A percentile compares a stretch with the other conserved stretches of the same genome.
Evolutionary conservation across 257 asterid genomes (phyloP).

Genomic region (Solanum paucissectum): DNA sequence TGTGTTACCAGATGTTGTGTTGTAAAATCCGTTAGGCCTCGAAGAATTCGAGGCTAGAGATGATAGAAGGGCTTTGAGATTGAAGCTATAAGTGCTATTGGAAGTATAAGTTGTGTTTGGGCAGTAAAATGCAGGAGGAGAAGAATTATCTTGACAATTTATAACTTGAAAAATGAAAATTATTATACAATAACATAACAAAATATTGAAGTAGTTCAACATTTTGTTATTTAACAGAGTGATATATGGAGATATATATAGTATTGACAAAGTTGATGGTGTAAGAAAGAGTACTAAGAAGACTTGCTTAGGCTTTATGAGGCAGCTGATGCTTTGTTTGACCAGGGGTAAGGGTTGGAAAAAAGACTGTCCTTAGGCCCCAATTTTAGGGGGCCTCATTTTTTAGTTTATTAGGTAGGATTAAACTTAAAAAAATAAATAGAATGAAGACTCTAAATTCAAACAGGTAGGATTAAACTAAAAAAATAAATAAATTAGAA

Average conservation of each 20-base stretch:
- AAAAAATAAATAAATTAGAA: too few species aligned
- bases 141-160: neutral
- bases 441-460: too few species aligned
- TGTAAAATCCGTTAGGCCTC: neutral
- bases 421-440: too few species aligned
- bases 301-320: neutral
- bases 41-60: conserved; percentile 3
- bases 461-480: too few species aligned
- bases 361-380: too few species aligned
- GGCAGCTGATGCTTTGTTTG: neutral
- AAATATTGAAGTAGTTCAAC: neutral
- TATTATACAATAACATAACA: neutral
- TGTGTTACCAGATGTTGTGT: neutral
- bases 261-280: neutral
- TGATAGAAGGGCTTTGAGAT: conserved; percentile 2
- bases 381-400: too few species aligned
- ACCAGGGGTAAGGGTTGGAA: too few species aligned
- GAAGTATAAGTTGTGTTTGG: neutral
- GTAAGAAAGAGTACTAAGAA: neutral
- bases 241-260: neutral
- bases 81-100: neutral
- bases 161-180: neutral
- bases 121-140: neutral
- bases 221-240: neutral
- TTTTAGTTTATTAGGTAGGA: too few species aligned